These are phyloP conservation scores for Trametes hirsuta DNA, from an alignment of 1,284 basidiomycete genomes.

Conservation along the genomic window DNA sequence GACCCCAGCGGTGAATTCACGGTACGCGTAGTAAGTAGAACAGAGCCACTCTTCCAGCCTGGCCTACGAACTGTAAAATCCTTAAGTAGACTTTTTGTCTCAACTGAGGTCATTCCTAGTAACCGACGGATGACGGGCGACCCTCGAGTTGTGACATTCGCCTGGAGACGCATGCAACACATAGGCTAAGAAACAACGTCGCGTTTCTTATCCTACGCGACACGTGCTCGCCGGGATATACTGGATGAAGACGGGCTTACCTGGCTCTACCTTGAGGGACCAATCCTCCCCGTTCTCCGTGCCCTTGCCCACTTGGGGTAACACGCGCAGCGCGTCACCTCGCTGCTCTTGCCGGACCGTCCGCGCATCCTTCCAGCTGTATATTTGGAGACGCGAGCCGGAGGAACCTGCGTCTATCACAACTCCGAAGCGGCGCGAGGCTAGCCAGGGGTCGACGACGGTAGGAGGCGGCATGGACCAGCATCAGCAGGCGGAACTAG, in stretches of 20 bases:
- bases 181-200: too few species aligned
- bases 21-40: too few species aligned
- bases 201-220: too few species aligned
- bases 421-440: constrained; percentile 87
- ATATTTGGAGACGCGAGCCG: constrained; percentile 94
- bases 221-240: background rate
- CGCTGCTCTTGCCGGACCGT: constrained; percentile 50
- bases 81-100: too few species aligned
- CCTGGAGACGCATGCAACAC: too few species aligned
- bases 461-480: constrained; percentile 72
- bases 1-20: too few species aligned
- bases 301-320: constrained; percentile 93
- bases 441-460: constrained; percentile 69
- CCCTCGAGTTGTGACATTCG: too few species aligned
- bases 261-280: constrained; percentile 93
- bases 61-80: too few species aligned
- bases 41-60: too few species aligned
- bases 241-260: constrained; percentile 48
- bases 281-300: constrained; percentile 81
- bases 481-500: constrained; percentile 17
- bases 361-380: constrained; percentile 92
- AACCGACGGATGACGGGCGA: too few species aligned
- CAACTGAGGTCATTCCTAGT: too few species aligned
- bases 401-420: constrained; percentile 99
- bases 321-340: constrained; percentile 46